Base-by-base conservation (phyloP, 75 land plant species). In the Cryptomeria japonica region DNA sequence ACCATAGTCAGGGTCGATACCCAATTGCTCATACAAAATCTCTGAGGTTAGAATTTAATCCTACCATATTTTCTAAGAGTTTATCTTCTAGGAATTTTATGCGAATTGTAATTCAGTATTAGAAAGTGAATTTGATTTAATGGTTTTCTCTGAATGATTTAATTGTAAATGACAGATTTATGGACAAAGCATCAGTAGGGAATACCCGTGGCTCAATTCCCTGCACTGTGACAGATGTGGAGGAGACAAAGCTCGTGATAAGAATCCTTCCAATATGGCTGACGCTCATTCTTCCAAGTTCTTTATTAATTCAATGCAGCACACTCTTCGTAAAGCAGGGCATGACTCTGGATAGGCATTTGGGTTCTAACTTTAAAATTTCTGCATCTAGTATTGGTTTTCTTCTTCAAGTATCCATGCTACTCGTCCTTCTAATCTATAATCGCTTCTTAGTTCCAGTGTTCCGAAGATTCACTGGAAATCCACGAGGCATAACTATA, bases 401-500 rank as follows among this genome's bases (percentile, higher is more conserved):
- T 34, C 38, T 77, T 77, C 16, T 77, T 4, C 5, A 1, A 31
- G 3, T 39, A 19, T 79, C 44, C 0, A 39, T 39, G 44, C 1
- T 79, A 0, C 2, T 79, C 5, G 39, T 4, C 25, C 19, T 79
- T 37, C 0, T 79, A 39, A 2, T 38, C 7, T 79, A 79, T 19
- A 46, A 79, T 38, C 38, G 42, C 8, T 1, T 79, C 8, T 18
- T 79, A 18, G 82, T 79, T 5, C 92, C 91, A 36, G 7, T 86
- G 5, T 44, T 88, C 76, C 72, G 88, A 70, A 83, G 58, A 28
- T 34, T 80, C 46, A 95, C 96, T 0, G 93, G 93, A 25, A 90
- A 92, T 44, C 88, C 89, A n/a, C 86, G 92, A 80, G 97, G 92
- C 91, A 1, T 41, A 91, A 13, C 55, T 13, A 51, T 51, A 51